Percentiles rank a stretch among this genome's conserved stretches.
phyloP scores from a whole-genome alignment of 208 protist species.

The Polymyxa betae region DNA sequence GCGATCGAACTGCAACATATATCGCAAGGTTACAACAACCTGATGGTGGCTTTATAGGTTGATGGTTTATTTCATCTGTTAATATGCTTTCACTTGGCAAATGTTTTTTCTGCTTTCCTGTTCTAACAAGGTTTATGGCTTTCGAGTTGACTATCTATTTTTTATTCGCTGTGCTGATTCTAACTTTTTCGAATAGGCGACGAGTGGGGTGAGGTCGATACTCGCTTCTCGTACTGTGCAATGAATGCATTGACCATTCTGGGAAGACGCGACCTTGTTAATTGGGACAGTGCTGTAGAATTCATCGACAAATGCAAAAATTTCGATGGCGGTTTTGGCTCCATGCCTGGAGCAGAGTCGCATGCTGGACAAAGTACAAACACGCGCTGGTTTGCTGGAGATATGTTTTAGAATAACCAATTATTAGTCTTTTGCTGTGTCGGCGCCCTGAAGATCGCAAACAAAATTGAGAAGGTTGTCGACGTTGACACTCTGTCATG shows the following conservation, averaged over 20 bases:
- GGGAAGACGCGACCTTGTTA: constrained; percentile 74
- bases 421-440: constrained; percentile 92
- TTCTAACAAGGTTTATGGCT: too few relatives aligned
- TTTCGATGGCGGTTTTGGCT: constrained; percentile 94
- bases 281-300: constrained; percentile 65
- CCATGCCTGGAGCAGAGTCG: constrained; percentile 82
- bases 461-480: constrained; percentile 77
- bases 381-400: background rate
- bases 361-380: constrained; percentile 87
- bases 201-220: constrained; percentile 92
- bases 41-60: constrained; percentile 90
- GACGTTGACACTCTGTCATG: constrained; percentile 88
- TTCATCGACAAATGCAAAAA: constrained; percentile 88
- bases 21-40: constrained; percentile 85
- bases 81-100: too few relatives aligned
- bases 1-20: constrained; percentile 67
- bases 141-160: too few relatives aligned
- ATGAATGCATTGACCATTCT: constrained; percentile 90
- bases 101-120: too few relatives aligned
- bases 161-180: too few relatives aligned
- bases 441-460: constrained; percentile 90
- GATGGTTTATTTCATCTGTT: background rate
- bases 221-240: constrained; percentile 94
- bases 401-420: background rate
- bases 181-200: background rate